phyloP scores from a whole-genome alignment of 176 grass and related monocot species.

The Lolium multiflorum region DNA sequence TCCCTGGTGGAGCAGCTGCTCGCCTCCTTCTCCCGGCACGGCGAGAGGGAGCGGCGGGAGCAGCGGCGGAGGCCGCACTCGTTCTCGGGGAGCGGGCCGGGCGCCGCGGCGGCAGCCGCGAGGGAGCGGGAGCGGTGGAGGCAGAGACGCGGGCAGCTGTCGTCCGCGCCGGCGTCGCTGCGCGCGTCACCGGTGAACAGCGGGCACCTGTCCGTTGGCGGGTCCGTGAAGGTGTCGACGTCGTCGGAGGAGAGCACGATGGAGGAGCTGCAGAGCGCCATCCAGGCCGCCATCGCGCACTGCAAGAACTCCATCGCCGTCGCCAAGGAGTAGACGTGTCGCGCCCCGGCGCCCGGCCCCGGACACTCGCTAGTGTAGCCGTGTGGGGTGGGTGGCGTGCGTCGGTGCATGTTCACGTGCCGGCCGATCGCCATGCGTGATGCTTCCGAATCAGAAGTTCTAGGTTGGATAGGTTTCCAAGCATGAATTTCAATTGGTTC shows the following conservation, averaged over 20 bases:
- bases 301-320: conserved; percentile 86
- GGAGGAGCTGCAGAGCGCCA: conserved; percentile 94
- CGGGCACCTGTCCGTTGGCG: conserved; percentile 75
- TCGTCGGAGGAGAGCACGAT: conserved; percentile 92
- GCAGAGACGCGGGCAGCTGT: conserved; percentile 44
- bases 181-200: conserved; percentile 77
- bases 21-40: conserved; percentile 47
- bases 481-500: background rate
- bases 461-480: background rate
- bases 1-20: conserved; percentile 75
- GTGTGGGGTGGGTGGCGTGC: conserved; percentile 21
- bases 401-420: background rate
- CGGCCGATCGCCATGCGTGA: background rate
- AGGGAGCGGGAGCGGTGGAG: conserved; percentile 46
- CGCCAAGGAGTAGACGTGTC: conserved; percentile 31
- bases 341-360: background rate
- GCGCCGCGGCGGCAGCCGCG: background rate
- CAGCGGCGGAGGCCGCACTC: conserved; percentile 66
- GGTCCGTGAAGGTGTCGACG: conserved; percentile 69
- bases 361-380: conserved; percentile 42
- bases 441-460: background rate
- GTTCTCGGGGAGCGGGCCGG: conserved; percentile 57
- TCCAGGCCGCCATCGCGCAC: conserved; percentile 95
- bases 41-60: conserved; percentile 52
- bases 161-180: conserved; percentile 89